A percentile compares a stretch with the other conserved stretches of the same genome.
Evolutionary conservation across 352 stramenopile genomes (phyloP).

Genomic region (Thraustochytrium striatum): DNA sequence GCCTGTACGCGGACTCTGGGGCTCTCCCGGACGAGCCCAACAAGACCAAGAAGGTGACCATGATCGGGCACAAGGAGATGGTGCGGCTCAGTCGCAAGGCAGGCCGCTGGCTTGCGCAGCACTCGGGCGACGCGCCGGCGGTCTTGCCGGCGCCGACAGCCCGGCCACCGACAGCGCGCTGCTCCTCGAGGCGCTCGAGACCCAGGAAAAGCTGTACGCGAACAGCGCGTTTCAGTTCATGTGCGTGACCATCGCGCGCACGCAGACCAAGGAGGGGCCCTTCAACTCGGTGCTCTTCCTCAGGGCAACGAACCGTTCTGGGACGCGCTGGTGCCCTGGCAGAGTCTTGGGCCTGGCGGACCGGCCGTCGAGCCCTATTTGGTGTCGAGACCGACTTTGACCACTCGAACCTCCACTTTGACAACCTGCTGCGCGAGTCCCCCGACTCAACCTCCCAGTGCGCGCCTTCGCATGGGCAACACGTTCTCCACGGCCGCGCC

Average conservation of each 20-base stretch:
- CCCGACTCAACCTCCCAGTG: neutral
- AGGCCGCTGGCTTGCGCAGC: neutral
- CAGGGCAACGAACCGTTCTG: neutral
- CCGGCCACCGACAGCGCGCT: neutral
- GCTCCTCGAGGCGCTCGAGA: neutral
- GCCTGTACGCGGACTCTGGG: neutral
- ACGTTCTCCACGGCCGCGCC: neutral
- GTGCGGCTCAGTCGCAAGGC: neutral
- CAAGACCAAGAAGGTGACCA: neutral
- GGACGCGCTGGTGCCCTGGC: slow-evolving; percentile 13
- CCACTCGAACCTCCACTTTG: no score
- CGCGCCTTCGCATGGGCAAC: neutral
- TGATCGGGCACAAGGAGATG: neutral
- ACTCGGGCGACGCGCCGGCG: neutral
- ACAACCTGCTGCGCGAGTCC: slow-evolving; percentile 10
- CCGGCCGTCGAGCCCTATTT: no score
- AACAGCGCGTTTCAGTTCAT: slow-evolving; percentile 35
- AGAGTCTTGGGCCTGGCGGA: no score
- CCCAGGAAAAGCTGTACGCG: neutral
- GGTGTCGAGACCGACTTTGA: slow-evolving; percentile 20
- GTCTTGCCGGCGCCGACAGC: neutral
- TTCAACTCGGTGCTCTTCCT: neutral
- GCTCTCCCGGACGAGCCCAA: neutral
- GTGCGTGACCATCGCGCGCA: slow-evolving; percentile 21
- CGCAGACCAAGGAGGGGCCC: slow-evolving; percentile 2